These are phyloP conservation scores for Macrocybe gigantea DNA, from an alignment of 768 basidiomycete genomes.

Conservation along the genomic window DNA sequence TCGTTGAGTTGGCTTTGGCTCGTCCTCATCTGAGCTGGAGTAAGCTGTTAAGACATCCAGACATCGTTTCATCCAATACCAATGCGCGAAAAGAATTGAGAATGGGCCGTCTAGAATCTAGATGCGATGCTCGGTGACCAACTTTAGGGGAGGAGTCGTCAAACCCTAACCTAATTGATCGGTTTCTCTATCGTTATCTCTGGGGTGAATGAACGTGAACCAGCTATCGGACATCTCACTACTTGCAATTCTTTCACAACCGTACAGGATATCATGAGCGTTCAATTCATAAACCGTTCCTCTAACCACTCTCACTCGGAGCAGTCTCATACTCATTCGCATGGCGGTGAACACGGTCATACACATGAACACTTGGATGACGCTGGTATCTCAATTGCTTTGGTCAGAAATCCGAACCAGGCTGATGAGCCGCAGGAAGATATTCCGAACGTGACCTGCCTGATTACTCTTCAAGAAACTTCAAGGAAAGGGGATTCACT, in stretches of 20 bases:
- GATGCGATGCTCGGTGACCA: background rate
- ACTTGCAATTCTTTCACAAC: background rate
- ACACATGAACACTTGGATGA: constrained; percentile 92
- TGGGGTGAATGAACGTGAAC: no score
- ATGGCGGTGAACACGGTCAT: constrained; percentile 78
- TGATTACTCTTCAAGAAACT: constrained; percentile 78
- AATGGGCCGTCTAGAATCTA: background rate
- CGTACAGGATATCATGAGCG: constrained; percentile 39
- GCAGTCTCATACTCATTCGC: constrained; percentile 48
- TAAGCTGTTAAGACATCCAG: constrained; percentile 39
- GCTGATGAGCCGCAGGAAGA: constrained; percentile 53
- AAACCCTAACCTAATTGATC: background rate
- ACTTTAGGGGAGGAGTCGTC: background rate
- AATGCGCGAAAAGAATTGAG: background rate
- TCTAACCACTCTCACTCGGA: constrained; percentile 22
- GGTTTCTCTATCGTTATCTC: no score
- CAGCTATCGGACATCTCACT: background rate
- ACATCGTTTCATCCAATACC: constrained; percentile 29
- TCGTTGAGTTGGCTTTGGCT: constrained; percentile 11
- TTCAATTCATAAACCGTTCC: constrained; percentile 73
- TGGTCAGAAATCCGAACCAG: background rate
- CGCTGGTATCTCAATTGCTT: constrained; percentile 45
- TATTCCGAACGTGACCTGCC: constrained; percentile 91
- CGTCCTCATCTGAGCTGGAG: constrained; percentile 43
- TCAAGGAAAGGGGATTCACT: constrained; percentile 91